Evolutionary conservation across 805 yeast genomes (phyloP), one percentile per base, ranked within the genome.

Genomic region (Jamesozyma hellenica): DNA sequence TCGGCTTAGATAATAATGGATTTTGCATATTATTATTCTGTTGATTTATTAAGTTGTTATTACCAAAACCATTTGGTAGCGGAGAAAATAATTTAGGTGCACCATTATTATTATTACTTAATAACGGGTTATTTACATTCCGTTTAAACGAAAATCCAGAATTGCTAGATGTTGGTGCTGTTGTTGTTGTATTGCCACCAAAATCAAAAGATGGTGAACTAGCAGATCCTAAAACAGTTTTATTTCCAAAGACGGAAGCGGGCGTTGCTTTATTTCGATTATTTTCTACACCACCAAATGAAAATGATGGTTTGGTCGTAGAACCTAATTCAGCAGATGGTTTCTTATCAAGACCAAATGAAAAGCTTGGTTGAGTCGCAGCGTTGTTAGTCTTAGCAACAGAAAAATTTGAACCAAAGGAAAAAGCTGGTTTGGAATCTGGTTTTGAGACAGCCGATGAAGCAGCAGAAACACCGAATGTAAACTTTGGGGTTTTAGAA

Each of bases 231-330:
- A 25, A 18, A 17, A 25, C 10, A 6, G 23, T 3, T 9, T 11
- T 18, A 31, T 4, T 7, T 3, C 21, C 33, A 17, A 25, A 16
- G 5, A 25, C 14, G 13, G 27, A 23, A 4, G 34, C 27, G 21
- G 34, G 26, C 13, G 26, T 10, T 17, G 33, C 5, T 14, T 14
- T 11, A 21, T 21, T 21, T 21, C 8, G 10, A 31, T 10, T 18
- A 31, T 25, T 18, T 6, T 11, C 11, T 13, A 17, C 30, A 7
- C 29, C 15, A 31, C 19, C 28, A 28, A 49, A 49, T 12, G 40
- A 40, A 27, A 46, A 44, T 14, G 42, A 16, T 10, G 49, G 45
- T 13, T 36, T 37, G 14, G 40, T 28, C 11, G 37, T 17, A 11
- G 17, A 11, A 5, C 26, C 28, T 7, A 26, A 23, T 28, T n/a